Evolutionary conservation across 2,329 filamentous ascomycete genomes (phyloP).

Genomic region (Colletotrichum sp.): DNA sequence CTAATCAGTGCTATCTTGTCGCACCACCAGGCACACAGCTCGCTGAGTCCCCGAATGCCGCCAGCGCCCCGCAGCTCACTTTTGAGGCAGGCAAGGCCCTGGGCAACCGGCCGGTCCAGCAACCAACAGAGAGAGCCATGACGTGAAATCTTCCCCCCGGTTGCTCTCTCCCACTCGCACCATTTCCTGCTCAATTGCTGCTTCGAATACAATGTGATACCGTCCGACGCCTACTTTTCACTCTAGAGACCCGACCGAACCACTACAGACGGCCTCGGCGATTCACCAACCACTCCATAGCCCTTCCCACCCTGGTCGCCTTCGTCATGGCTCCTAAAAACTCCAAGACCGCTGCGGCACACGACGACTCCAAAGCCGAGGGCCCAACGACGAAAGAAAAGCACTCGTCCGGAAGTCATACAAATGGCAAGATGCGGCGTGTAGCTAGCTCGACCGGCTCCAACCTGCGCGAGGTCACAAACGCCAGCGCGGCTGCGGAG

Average conservation of each 20-base stretch:
- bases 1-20: neutral
- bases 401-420: conserved; percentile 39
- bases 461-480: conserved; percentile 23
- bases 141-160: conserved; percentile 9
- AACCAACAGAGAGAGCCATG: conserved; percentile 19
- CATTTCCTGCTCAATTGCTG: neutral
- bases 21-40: neutral
- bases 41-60: conserved; percentile 15
- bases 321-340: conserved; percentile 52
- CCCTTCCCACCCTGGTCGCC: neutral
- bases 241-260: conserved; percentile 48
- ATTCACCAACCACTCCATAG: neutral
- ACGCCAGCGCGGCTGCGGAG: conserved; percentile 35
- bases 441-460: conserved; percentile 56
- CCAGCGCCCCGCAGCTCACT: conserved; percentile 14
- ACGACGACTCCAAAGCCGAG: conserved; percentile 51
- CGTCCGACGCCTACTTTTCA: conserved; percentile 45
- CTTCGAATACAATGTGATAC: conserved; percentile 16
- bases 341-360: conserved; percentile 38
- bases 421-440: conserved; percentile 61
- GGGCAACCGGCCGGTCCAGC: conserved; percentile 10
- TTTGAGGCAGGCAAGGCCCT: conserved; percentile 8
- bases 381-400: conserved; percentile 48
- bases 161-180: neutral
- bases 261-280: neutral